These are phyloP conservation scores for Crithidia thermophila DNA, from an alignment of 208 protist genomes.

Conservation along the genomic window DNA sequence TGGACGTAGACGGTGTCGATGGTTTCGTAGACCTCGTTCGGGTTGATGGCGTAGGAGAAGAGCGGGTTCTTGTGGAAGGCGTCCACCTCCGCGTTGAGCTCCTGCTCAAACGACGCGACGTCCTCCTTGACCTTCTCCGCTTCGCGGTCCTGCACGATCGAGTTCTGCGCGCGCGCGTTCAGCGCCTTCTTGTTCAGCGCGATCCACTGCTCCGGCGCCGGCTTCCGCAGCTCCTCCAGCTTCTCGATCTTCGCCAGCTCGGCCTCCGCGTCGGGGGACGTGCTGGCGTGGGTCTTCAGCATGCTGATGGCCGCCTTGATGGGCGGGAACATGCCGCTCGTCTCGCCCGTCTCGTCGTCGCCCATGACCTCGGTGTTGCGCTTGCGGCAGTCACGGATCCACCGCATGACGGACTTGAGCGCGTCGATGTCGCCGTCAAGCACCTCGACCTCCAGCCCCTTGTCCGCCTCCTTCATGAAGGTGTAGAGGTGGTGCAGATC, in stretches of 20 bases:
- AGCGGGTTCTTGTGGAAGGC: constrained; percentile 84
- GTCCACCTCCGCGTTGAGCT: constrained; percentile 72
- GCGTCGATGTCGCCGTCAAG: constrained; percentile 90
- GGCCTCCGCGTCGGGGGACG: constrained; percentile 70
- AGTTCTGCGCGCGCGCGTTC: constrained; percentile 93
- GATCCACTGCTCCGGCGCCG: constrained; percentile 92
- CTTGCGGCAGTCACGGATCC: constrained; percentile 93
- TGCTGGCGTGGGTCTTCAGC: constrained; percentile 90
- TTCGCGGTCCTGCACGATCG: constrained; percentile 92
- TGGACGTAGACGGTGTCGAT: constrained; percentile 83
- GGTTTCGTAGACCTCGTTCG: constrained; percentile 78
- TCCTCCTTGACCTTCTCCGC: constrained; percentile 94
- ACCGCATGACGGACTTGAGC: constrained; percentile 92
- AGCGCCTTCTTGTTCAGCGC: constrained; percentile 93
- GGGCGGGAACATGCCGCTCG: constrained; percentile 90
- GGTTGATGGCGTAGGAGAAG: constrained; percentile 88
- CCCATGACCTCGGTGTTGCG: constrained; percentile 87
- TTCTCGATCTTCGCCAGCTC: constrained; percentile 91
- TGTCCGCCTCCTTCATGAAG: constrained; percentile 94
- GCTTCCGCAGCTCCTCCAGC: constrained; percentile 91
- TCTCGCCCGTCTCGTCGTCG: constrained; percentile 83
- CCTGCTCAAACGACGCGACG: constrained; percentile 76
- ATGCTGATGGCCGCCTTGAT: constrained; percentile 92
- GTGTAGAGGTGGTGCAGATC: constrained; percentile 84
- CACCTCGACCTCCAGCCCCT: constrained; percentile 92